Percentiles rank a stretch among this genome's conserved stretches.
phyloP scores from a whole-genome alignment of 2,329 filamentous ascomycete genomes.

The Pseudonectria foliicola region DNA sequence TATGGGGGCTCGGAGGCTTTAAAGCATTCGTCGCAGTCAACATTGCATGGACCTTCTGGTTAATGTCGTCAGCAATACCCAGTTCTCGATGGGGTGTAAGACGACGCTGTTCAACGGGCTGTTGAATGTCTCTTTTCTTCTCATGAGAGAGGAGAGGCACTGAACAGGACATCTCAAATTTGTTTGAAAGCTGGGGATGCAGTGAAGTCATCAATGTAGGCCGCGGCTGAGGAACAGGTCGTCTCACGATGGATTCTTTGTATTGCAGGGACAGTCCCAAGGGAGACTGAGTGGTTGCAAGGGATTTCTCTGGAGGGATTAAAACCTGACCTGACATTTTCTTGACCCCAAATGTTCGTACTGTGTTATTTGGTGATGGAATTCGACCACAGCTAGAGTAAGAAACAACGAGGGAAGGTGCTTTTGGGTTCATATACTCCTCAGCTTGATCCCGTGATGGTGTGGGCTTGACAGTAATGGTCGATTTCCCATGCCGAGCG shows the following conservation, averaged over 20 bases:
- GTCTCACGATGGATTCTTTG: slow-evolving; percentile 9
- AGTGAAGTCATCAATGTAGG: slow-evolving; percentile 12
- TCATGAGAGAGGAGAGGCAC: slow-evolving; percentile 8
- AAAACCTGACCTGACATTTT: slow-evolving; percentile 8
- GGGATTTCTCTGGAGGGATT: slow-evolving; percentile 7
- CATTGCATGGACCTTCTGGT: slow-evolving; percentile 30
- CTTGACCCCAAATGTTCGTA: slow-evolving; percentile 4
- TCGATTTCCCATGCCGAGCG: neutral
- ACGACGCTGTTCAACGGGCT: neutral
- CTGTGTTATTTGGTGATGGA: too few species aligned
- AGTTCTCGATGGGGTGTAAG: neutral
- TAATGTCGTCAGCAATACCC: slow-evolving; percentile 20
- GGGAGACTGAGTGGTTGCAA: slow-evolving; percentile 7
- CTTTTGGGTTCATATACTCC: neutral
- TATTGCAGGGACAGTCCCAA: slow-evolving; percentile 7
- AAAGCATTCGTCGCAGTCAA: slow-evolving; percentile 28
- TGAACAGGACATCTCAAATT: slow-evolving; percentile 5
- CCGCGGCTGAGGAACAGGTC: slow-evolving; percentile 8
- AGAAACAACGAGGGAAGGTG: neutral
- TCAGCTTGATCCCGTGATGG: too few species aligned
- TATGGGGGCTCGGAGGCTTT: slow-evolving; percentile 21
- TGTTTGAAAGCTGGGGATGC: slow-evolving; percentile 11
- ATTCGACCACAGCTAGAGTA: too few species aligned
- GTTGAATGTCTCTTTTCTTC: slow-evolving; percentile 7
- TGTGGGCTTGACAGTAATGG: neutral